Percentiles rank a stretch among this genome's conserved stretches.
These are phyloP conservation scores for Macadamia integrifolia DNA, from an alignment of 164 flowering plant genomes.

Conservation along the genomic window DNA sequence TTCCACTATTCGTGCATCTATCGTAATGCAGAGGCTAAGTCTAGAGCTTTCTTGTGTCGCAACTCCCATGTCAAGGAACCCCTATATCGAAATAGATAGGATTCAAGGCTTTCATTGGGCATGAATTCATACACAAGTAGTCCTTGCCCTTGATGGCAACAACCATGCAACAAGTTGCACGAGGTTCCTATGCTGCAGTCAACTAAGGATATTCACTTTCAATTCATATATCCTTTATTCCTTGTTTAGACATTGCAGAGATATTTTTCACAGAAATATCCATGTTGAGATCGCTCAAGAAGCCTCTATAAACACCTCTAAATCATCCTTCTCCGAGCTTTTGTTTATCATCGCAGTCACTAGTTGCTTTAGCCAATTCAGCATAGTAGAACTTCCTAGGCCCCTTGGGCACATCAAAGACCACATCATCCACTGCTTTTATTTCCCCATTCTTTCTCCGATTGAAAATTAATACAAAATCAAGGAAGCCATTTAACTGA, in stretches of 20 bases:
- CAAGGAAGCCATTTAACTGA: background rate
- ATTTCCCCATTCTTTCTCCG: background rate
- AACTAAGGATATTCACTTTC: too few relatives aligned
- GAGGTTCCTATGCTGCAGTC: too few relatives aligned
- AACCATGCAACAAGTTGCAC: too few relatives aligned
- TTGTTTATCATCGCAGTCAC: constrained; percentile 18
- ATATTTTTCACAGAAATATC: too few relatives aligned
- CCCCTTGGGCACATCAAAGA: constrained; percentile 1
- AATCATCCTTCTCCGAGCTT: constrained; percentile 13
- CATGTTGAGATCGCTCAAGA: too few relatives aligned
- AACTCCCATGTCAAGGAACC: background rate
- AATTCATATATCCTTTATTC: too few relatives aligned
- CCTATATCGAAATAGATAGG: too few relatives aligned
- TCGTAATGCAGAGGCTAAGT: constrained; percentile 35
- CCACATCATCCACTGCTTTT: background rate
- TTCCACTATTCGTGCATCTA: constrained; percentile 59
- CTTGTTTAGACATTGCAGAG: too few relatives aligned
- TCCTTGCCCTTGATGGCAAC: too few relatives aligned
- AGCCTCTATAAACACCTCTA: too few relatives aligned
- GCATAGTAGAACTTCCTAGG: constrained; percentile 15
- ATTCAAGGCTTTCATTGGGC: too few relatives aligned
- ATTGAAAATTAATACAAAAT: background rate
- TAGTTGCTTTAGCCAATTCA: constrained; percentile 16
- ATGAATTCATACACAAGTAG: too few relatives aligned
- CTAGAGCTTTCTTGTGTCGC: constrained; percentile 30